These are phyloP conservation scores for Trypanosoma conorhini DNA, from an alignment of 208 protist species.

Conservation along the genomic window DNA sequence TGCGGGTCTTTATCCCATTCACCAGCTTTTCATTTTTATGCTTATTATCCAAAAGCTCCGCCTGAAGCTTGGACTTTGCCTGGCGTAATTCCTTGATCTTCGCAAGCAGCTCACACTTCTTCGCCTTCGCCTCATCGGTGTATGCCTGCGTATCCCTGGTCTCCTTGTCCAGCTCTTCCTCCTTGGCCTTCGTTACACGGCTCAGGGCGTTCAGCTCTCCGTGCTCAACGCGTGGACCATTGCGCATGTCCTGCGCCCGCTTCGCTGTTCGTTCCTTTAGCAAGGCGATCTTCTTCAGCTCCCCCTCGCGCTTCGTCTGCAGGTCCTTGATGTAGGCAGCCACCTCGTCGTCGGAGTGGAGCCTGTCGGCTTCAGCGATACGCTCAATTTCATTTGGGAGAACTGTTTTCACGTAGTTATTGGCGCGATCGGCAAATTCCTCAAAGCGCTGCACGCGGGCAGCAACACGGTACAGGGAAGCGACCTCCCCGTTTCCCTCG, in stretches of 20 bases:
- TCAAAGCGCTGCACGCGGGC: constrained; percentile 78
- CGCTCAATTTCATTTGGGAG: constrained; percentile 57
- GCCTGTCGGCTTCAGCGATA: constrained; percentile 51
- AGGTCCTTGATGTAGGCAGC: constrained; percentile 65
- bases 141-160: constrained; percentile 43
- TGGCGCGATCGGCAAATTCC: constrained; percentile 41
- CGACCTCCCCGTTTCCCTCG: constrained; percentile 42
- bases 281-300: constrained; percentile 42
- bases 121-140: constrained; percentile 39
- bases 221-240: constrained; percentile 26
- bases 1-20: constrained; percentile 41
- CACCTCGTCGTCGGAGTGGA: constrained; percentile 66
- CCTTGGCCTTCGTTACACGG: not conserved
- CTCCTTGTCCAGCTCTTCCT: constrained; percentile 34
- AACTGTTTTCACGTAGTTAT: constrained; percentile 43
- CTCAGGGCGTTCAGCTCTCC: constrained; percentile 16
- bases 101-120: constrained; percentile 17
- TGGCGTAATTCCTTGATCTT: constrained; percentile 23
- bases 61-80: constrained; percentile 49
- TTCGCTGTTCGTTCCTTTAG: constrained; percentile 38
- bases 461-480: constrained; percentile 55
- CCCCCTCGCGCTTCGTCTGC: constrained; percentile 49
- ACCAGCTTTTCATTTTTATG: constrained; percentile 37
- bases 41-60: constrained; percentile 49
- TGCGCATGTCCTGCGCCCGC: constrained; percentile 29